Evolutionary conservation across 106 monocot genomes (phyloP).

Genomic region (Phalaenopsis aphrodite): DNA sequence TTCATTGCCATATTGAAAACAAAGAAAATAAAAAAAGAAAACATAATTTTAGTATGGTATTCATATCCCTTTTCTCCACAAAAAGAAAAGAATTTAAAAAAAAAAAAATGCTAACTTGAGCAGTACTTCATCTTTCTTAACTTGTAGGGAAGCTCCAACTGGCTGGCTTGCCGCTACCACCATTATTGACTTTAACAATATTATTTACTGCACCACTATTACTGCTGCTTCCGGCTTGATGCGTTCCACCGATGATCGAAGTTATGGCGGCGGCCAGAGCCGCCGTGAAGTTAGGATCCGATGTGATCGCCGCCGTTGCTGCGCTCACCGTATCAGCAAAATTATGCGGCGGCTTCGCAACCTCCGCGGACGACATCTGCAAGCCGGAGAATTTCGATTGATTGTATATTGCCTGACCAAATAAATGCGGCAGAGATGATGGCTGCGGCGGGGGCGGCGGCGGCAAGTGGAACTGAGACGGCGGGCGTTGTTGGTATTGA

Average conservation of each 20-base stretch:
- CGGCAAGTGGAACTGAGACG: slow-evolving; percentile 7
- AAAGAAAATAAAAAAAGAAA: not conserved
- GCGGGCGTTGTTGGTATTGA: slow-evolving; percentile 22
- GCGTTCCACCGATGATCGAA: slow-evolving; percentile 13
- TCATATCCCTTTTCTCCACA: not conserved
- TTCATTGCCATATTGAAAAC: too few relatives aligned
- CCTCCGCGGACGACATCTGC: slow-evolving; percentile 16
- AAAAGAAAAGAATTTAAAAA: slow-evolving; percentile 12
- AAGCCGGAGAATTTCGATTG: slow-evolving; percentile 44
- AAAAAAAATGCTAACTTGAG: not conserved
- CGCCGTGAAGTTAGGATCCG: slow-evolving; percentile 20
- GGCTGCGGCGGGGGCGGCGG: not conserved
- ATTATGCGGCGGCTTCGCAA: not conserved
- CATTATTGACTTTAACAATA: not conserved
- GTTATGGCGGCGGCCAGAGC: slow-evolving; percentile 16
- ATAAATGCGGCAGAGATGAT: slow-evolving; percentile 17
- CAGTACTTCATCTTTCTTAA: not conserved
- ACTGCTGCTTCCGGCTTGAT: not conserved
- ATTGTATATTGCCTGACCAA: slow-evolving; percentile 39
- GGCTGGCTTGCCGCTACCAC: not conserved
- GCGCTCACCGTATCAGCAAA: slow-evolving; percentile 15
- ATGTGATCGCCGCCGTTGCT: slow-evolving; percentile 15
- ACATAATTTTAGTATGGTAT: not conserved
- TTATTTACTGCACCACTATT: not conserved
- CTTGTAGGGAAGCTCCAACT: slow-evolving; percentile 2